A percentile compares a stretch with the other conserved stretches of the same genome.
Conservation (phyloP, 2,329 filamentous ascomycete genomes). For the Phaeoacremonium minimum region DNA sequence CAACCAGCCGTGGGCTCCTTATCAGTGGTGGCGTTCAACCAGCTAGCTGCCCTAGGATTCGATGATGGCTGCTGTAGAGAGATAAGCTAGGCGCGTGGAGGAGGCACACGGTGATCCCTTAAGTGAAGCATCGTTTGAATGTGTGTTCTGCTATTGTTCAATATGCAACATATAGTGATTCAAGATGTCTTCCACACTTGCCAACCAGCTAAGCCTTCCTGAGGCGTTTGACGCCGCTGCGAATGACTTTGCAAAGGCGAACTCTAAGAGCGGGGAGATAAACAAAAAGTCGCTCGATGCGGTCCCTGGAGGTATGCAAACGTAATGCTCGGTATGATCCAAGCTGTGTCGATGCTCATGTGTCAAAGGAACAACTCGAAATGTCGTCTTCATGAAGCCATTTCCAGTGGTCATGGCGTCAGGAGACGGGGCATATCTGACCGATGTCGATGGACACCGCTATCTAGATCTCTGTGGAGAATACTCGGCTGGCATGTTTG, state of each 20-base stretch:
- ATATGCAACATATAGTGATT: too few species aligned
- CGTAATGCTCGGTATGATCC: neutral
- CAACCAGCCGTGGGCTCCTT: too few species aligned
- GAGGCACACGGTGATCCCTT: too few species aligned
- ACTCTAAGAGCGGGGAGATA: neutral
- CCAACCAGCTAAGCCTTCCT: too few species aligned
- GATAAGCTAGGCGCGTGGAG: too few species aligned
- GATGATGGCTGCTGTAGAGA: too few species aligned
- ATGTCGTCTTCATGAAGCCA: neutral
- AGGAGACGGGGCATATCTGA: constrained; percentile 26
- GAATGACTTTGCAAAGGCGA: neutral
- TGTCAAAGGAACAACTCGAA: neutral
- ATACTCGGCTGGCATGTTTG: constrained; percentile 57
- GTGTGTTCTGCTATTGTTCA: too few species aligned
- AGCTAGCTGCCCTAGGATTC: too few species aligned
- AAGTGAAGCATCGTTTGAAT: too few species aligned
- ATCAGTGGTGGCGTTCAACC: too few species aligned
- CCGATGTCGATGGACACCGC: constrained; percentile 31
- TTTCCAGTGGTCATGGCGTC: constrained; percentile 20
- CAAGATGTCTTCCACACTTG: too few species aligned
- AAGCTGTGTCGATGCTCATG: neutral
- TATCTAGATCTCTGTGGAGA: constrained; percentile 57
- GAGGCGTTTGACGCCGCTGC: neutral
- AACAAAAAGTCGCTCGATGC: neutral
- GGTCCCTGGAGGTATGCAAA: neutral